Conservation (phyloP, 2,329 filamentous ascomycete species). For the Diatrype stigma region DNA sequence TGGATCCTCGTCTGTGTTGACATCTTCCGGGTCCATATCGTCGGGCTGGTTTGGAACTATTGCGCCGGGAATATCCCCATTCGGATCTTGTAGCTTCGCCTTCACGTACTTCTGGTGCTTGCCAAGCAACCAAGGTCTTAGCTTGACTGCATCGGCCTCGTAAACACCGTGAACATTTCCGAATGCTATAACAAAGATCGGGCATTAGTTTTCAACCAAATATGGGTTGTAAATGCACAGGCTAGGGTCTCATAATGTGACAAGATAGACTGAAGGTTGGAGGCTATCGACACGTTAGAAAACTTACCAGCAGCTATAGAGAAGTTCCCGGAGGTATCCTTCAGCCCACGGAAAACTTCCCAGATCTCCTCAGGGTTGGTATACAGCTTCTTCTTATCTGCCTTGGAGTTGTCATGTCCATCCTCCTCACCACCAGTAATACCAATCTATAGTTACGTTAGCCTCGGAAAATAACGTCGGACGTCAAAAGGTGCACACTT, state of each 20-base stretch:
- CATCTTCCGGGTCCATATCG: neutral
- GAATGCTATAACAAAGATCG: constrained; percentile 44
- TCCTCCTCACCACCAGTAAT: constrained; percentile 98
- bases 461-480: neutral
- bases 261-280: neutral
- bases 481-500: constrained; percentile 40
- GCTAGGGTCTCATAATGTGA: too few species aligned
- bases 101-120: constrained; percentile 95
- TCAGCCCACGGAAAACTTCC: constrained; percentile 82
- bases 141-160: constrained; percentile 95
- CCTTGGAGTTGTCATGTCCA: constrained; percentile 96
- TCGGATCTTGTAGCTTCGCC: constrained; percentile 57
- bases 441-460: constrained; percentile 59
- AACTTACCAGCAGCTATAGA: constrained; percentile 78
- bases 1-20: constrained; percentile 30
- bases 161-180: constrained; percentile 99
- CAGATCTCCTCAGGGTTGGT: constrained; percentile 97
- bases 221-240: too few species aligned
- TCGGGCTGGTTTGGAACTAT: neutral
- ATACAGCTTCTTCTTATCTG: constrained; percentile 96
- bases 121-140: constrained; percentile 89
- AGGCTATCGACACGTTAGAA: neutral
- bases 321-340: constrained; percentile 89
- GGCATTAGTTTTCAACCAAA: neutral
- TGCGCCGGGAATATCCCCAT: neutral